A percentile compares a stretch with the other conserved stretches of the same genome.
These are phyloP conservation scores for Thelonectria blattea DNA, from an alignment of 2,329 filamentous ascomycete species.

Conservation along the genomic window DNA sequence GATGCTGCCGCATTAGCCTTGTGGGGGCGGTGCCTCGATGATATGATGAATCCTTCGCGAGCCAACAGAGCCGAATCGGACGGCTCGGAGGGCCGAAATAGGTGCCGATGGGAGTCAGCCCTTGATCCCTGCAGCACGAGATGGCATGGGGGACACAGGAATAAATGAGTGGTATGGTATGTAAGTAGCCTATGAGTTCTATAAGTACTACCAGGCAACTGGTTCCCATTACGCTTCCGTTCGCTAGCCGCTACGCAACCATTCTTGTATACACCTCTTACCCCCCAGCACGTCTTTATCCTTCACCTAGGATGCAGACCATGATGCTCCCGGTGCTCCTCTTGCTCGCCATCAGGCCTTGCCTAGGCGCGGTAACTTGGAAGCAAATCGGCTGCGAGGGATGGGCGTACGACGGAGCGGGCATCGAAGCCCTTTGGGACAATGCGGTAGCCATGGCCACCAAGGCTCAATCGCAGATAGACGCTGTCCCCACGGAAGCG, in stretches of 20 bases:
- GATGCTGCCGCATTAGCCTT: too few species aligned
- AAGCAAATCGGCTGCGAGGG: constrained; percentile 6
- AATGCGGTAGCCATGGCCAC: constrained; percentile 5
- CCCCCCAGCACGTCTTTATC: not conserved
- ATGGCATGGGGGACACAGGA: too few species aligned
- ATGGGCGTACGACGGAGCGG: constrained; percentile 9
- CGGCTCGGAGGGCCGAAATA: too few species aligned
- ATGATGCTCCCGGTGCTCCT: constrained; percentile 1
- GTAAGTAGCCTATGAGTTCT: too few species aligned
- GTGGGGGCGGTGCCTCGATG: too few species aligned
- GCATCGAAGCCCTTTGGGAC: constrained; percentile 9
- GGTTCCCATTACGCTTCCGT: not conserved
- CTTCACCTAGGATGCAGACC: constrained; percentile 10
- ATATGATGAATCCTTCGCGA: too few species aligned
- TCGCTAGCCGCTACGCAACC: too few species aligned
- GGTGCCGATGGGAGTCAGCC: too few species aligned
- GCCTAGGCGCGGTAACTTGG: constrained; percentile 6
- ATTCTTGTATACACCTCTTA: not conserved
- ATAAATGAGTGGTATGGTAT: too few species aligned
- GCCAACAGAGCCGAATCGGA: too few species aligned
- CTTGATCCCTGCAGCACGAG: too few species aligned
- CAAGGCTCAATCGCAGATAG: constrained; percentile 13
- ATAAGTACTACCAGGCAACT: not conserved
- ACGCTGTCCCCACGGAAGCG: constrained; percentile 2
- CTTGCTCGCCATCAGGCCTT: constrained; percentile 4